Conservation (phyloP, 1,284 basidiomycete species). For the Xanthoconium separans region DNA sequence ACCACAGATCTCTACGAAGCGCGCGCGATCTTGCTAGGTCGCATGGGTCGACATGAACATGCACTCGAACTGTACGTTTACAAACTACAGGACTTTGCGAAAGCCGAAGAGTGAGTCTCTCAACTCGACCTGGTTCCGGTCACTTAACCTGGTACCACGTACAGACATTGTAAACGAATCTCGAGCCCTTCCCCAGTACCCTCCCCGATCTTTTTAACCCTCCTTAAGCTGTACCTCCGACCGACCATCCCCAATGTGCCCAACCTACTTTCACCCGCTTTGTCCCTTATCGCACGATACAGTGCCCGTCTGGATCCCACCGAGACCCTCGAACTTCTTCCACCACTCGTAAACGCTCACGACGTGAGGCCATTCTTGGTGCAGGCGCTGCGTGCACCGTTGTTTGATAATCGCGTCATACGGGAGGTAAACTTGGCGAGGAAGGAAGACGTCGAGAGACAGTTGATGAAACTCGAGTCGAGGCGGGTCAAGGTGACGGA, state of each 20-base stretch:
- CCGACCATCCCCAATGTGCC: constrained; percentile 51
- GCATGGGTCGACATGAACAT: constrained; percentile 88
- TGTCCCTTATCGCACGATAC: constrained; percentile 83
- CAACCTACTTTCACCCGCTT: constrained; percentile 72
- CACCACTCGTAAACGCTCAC: constrained; percentile 80
- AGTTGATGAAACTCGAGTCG: constrained; percentile 73
- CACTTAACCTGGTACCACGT: constrained; percentile 1
- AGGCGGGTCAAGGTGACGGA: constrained; percentile 90
- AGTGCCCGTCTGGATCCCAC: constrained; percentile 78
- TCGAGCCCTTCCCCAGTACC: constrained; percentile 64
- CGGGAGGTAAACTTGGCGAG: constrained; percentile 68
- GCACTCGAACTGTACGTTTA: constrained; percentile 94
- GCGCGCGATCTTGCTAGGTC: constrained; percentile 86
- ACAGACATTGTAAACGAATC: constrained; percentile 83
- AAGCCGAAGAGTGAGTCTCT: constrained; percentile 79
- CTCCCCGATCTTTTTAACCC: constrained; percentile 73
- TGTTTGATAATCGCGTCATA: constrained; percentile 69
- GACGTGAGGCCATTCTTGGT: constrained; percentile 80
- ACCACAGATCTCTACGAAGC: constrained; percentile 79
- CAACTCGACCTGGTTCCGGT: background rate
- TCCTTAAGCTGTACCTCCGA: constrained; percentile 86
- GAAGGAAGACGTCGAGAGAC: constrained; percentile 70
- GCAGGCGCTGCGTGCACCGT: constrained; percentile 66
- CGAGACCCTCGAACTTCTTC: constrained; percentile 82
- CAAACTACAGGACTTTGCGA: constrained; percentile 73